Base-by-base conservation (phyloP, 208 protist species). In the Trypanosoma melophagium region DNA sequence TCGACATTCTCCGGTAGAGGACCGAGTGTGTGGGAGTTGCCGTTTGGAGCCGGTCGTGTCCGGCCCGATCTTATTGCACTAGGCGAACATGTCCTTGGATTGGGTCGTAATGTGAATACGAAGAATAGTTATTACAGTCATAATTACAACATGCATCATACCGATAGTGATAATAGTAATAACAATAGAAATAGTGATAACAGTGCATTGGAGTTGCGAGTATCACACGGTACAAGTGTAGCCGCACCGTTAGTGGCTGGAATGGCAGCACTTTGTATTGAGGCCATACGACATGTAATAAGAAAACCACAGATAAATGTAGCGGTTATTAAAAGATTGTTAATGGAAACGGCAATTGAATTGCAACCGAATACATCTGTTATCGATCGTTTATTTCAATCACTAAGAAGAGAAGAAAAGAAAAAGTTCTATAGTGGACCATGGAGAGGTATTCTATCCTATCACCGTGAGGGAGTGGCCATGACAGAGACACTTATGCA, bases 21-120 rank as follows among this genome's bases (percentile, higher is more conserved):
- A 1, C 96, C 97, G 51, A 99, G 96, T 1, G 96, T 86, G 17
- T 97, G 90, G 88, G 97, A 99, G 65, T 72, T 99, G 24, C 93
- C 96, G n/a, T 80, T 86, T 53, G 79, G 78, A 9, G 94, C 97
- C 35, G 98, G 98, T 5, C 80, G 97, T 22, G 62, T 96, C 8
- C 99, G 99, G 82, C 98, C 98, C 0, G 98, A 99, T 70, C 21
- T 99, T 0, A 77, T 99, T 0, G 90, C 96, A 9, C 81, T 93
- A 51, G 97, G 96, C 14, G 61, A 87, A 7, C 24, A 70, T 42
- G 74, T 94, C 3, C 45, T 59, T 63, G 60, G 60, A 75, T 22
- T 63, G 81, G 65, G 54, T 17, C 59, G 52, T 49, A 54, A 47
- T 24, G 13, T 28, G 14, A 44, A 44, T 44, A 44, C 7, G 7